phyloP scores from a whole-genome alignment of 441 rosid genomes.

The Flueggea neowawraea region DNA sequence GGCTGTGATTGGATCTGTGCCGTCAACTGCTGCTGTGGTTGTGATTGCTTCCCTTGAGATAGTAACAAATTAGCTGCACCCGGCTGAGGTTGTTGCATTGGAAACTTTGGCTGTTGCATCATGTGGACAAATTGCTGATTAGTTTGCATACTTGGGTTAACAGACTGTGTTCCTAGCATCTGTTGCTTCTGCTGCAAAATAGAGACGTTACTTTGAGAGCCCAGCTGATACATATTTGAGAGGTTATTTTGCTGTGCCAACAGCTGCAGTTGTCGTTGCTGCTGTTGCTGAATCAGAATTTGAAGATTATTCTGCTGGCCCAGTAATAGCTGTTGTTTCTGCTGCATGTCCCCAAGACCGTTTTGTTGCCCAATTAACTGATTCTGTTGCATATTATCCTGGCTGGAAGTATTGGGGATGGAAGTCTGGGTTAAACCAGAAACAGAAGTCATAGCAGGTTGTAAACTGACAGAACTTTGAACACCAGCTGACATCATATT shows the following conservation, averaged over 20 bases:
- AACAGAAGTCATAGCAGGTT: conserved; percentile 58
- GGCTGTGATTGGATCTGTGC: conserved; percentile 56
- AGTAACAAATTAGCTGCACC: conserved; percentile 47
- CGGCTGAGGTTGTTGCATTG: conserved; percentile 61
- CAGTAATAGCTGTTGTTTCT: conserved; percentile 66
- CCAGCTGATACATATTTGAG: conserved; percentile 62
- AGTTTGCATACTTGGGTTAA: conserved; percentile 67
- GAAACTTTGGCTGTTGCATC: conserved; percentile 25
- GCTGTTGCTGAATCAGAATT: conserved; percentile 51
- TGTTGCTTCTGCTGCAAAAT: conserved; percentile 77
- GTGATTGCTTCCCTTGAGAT: conserved; percentile 66
- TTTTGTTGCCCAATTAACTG: conserved; percentile 69
- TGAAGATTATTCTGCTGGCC: conserved; percentile 68
- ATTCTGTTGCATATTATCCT: conserved; percentile 64
- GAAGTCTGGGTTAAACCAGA: conserved; percentile 58
- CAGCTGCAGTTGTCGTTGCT: conserved; percentile 64
- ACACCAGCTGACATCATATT: conserved; percentile 51
- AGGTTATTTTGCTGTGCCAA: conserved; percentile 71
- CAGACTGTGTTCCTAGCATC: conserved; percentile 63
- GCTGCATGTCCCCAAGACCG: conserved; percentile 77
- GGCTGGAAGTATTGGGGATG: conserved; percentile 41
- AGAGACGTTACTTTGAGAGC: conserved; percentile 64
- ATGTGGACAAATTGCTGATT: conserved; percentile 58
- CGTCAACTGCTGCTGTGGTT: conserved; percentile 51
- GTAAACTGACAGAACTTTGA: conserved; percentile 59